These are phyloP conservation scores for Schizosaccharomyces lindneri DNA, from an alignment of 805 yeast genomes.

Conservation along the genomic window DNA sequence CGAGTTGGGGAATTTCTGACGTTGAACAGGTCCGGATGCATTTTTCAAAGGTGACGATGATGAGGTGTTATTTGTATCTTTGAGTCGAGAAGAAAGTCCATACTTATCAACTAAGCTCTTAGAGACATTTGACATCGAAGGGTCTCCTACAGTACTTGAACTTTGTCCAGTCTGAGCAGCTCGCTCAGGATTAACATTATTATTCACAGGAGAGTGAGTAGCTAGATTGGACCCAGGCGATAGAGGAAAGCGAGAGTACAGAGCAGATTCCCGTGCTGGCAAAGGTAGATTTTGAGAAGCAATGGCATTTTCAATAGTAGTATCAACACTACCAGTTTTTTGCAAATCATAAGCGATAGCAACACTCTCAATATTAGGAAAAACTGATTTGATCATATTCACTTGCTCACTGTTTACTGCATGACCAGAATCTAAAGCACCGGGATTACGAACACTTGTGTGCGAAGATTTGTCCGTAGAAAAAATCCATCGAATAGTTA, in stretches of 20 bases:
- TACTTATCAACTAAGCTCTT: not conserved
- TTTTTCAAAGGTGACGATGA: not conserved
- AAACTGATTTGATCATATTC: not conserved
- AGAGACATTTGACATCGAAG: not conserved
- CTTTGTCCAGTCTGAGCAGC: too few relatives aligned
- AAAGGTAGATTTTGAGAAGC: slow-evolving; percentile 32
- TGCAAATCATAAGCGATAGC: slow-evolving; percentile 43
- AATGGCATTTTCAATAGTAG: slow-evolving; percentile 49
- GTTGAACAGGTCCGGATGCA: not conserved
- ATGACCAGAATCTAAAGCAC: not conserved
- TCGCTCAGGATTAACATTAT: too few relatives aligned
- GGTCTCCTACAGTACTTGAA: too few relatives aligned
- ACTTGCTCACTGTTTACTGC: not conserved
- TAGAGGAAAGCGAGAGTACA: not conserved
- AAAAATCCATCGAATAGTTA: not conserved
- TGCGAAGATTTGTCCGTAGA: not conserved
- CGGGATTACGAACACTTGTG: not conserved
- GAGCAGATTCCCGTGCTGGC: slow-evolving; percentile 17
- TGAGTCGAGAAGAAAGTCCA: not conserved
- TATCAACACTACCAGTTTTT: slow-evolving; percentile 56
- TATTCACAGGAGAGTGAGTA: not conserved
- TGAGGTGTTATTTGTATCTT: not conserved
- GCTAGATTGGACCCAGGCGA: not conserved
- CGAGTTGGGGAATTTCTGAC: slow-evolving; percentile 14
- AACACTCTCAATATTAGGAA: not conserved